Evolutionary conservation across 257 asterid species (phyloP).

Genomic region (Rehmannia glutinosa): DNA sequence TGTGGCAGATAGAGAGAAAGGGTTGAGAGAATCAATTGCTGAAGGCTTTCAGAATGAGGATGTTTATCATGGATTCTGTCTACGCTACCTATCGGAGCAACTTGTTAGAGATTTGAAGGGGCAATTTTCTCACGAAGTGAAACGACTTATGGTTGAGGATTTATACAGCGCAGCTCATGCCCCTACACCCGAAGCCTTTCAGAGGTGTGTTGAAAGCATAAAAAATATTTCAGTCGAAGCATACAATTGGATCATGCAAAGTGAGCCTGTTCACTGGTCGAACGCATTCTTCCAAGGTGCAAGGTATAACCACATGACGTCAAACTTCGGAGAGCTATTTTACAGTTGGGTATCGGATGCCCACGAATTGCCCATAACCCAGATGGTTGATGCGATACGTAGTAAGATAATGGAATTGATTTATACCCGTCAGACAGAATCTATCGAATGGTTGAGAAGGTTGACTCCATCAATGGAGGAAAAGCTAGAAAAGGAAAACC

Average conservation of each 20-base stretch:
- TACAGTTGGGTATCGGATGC: slow-evolving; percentile 89
- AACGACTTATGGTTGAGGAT: slow-evolving; percentile 78
- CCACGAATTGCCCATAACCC: slow-evolving; percentile 90
- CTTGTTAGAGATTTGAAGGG: slow-evolving; percentile 72
- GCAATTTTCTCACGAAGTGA: slow-evolving; percentile 87
- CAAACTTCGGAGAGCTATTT: slow-evolving; percentile 81
- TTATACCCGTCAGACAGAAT: slow-evolving; percentile 49
- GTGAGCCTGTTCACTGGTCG: slow-evolving; percentile 93
- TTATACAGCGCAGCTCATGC: slow-evolving; percentile 69
- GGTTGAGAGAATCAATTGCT: slow-evolving; percentile 68
- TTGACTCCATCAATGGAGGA: slow-evolving; percentile 84
- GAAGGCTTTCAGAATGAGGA: slow-evolving; percentile 64
- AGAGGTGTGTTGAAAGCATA: slow-evolving; percentile 62
- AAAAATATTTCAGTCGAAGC: slow-evolving; percentile 77
- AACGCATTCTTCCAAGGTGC: slow-evolving; percentile 77
- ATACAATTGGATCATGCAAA: slow-evolving; percentile 78
- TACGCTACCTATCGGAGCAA: slow-evolving; percentile 80
- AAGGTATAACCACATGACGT: slow-evolving; percentile 72
- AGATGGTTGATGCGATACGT: slow-evolving; percentile 82
- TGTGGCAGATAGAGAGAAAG: slow-evolving; percentile 89
- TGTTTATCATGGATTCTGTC: slow-evolving; percentile 76
- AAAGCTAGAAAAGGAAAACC: slow-evolving; percentile 60
- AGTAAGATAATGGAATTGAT: slow-evolving; percentile 66
- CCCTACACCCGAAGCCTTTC: slow-evolving; percentile 64
- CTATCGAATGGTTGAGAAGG: slow-evolving; percentile 66